Evolutionary conservation across 805 yeast species (phyloP).

Genomic region (Pichia phayaonensis): DNA sequence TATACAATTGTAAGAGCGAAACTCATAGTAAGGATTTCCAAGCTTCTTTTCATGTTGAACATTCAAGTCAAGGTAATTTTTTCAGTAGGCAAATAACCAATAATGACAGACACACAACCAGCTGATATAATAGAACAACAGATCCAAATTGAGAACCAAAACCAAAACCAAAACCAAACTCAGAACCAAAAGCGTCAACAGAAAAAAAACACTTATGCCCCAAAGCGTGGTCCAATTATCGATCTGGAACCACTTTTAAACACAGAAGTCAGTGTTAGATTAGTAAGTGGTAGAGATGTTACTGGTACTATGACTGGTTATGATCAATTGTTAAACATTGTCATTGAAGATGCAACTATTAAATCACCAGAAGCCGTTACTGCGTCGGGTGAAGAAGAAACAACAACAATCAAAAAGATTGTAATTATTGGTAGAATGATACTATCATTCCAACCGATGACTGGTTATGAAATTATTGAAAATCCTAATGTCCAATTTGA

Average conservation of each 20-base stretch:
- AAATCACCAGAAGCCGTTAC: slow-evolving; percentile 38
- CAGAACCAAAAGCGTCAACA: slow-evolving; percentile 2
- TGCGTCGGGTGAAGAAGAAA: slow-evolving; percentile 32
- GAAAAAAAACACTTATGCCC: slow-evolving; percentile 38
- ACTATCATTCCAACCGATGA: slow-evolving; percentile 64
- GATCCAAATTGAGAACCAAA: not conserved
- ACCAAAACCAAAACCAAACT: not conserved
- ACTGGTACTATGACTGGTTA: slow-evolving; percentile 76
- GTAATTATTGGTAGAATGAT: slow-evolving; percentile 83
- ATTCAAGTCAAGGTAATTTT: not conserved
- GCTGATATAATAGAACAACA: not conserved
- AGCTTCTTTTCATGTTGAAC: not conserved
- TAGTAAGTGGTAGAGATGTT: slow-evolving; percentile 77
- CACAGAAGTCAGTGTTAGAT: slow-evolving; percentile 63
- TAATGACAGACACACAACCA: not conserved
- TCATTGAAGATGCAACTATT: slow-evolving; percentile 65
- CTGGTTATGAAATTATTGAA: slow-evolving; percentile 62
- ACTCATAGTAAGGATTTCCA: too few species aligned
- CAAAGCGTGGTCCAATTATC: slow-evolving; percentile 84
- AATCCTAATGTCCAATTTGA: slow-evolving; percentile 19
- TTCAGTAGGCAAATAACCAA: not conserved
- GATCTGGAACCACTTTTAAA: slow-evolving; percentile 74
- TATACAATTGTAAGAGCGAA: not conserved
- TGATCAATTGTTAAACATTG: slow-evolving; percentile 75
- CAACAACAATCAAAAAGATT: slow-evolving; percentile 44